phyloP scores from a whole-genome alignment of 768 basidiomycete species.

The Cystofilobasidium macerans region DNA sequence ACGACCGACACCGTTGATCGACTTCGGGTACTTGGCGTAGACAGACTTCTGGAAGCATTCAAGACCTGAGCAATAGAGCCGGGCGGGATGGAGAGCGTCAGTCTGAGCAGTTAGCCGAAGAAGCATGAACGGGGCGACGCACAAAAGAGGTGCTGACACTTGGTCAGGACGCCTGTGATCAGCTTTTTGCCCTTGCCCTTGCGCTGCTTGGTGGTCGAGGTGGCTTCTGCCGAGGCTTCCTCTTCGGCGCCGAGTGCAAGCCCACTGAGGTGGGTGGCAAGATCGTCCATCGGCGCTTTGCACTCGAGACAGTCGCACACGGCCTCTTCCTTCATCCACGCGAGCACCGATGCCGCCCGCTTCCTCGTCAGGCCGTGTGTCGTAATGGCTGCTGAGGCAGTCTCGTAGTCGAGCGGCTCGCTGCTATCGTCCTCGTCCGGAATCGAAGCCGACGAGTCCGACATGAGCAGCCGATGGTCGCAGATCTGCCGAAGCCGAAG shows the following conservation, averaged over 20 bases:
- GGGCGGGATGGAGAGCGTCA: not conserved
- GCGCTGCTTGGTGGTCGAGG: constrained; percentile 37
- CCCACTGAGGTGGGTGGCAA: constrained; percentile 45
- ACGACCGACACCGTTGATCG: constrained; percentile 48
- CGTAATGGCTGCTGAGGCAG: constrained; percentile 61
- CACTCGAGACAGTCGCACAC: constrained; percentile 86
- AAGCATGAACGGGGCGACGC: constrained; percentile 26
- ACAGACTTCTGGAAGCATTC: constrained; percentile 70
- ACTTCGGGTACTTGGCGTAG: constrained; percentile 68
- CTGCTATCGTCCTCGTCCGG: constrained; percentile 44
- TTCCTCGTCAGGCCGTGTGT: constrained; percentile 63
- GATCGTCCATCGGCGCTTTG: constrained; percentile 47
- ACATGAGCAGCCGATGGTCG: constrained; percentile 83
- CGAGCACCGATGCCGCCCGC: constrained; percentile 69
- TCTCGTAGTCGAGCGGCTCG: constrained; percentile 55
- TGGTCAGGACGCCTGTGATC: constrained; percentile 56
- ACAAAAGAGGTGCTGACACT: constrained; percentile 92
- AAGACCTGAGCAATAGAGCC: constrained; percentile 29
- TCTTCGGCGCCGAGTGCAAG: constrained; percentile 43
- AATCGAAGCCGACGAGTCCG: constrained; percentile 33
- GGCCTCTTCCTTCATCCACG: constrained; percentile 72
- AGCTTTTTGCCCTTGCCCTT: constrained; percentile 27
- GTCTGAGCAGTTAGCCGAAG: not conserved
- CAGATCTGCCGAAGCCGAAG: constrained; percentile 94
- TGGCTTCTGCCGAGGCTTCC: constrained; percentile 46